phyloP scores from a whole-genome alignment of 208 protist species.

The Trypanosoma caninum region DNA sequence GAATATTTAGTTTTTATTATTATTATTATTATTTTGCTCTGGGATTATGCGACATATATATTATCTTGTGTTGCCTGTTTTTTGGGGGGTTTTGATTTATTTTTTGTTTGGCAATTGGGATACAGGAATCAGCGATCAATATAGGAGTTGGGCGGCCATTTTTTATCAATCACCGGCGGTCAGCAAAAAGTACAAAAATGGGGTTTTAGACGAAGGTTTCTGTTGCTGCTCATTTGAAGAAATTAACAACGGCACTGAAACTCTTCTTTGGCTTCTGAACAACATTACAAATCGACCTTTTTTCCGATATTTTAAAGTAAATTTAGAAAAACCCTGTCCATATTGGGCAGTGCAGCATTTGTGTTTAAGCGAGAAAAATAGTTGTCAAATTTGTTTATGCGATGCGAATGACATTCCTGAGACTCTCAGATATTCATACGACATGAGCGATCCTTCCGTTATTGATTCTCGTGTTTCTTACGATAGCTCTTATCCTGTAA shows the following conservation, averaged over 20 bases:
- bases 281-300: slow-evolving; percentile 62
- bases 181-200: background rate
- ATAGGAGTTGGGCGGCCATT: background rate
- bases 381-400: slow-evolving; percentile 80
- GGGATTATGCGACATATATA: background rate
- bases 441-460: slow-evolving; percentile 75
- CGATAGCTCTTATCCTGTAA: slow-evolving; percentile 20
- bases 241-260: slow-evolving; percentile 40
- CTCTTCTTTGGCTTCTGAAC: slow-evolving; percentile 58
- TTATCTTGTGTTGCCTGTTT: slow-evolving; percentile 11
- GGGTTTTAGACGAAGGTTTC: slow-evolving; percentile 39
- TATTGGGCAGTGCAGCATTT: slow-evolving; percentile 84
- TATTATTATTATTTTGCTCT: background rate
- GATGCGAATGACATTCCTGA: slow-evolving; percentile 69
- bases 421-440: slow-evolving; percentile 42
- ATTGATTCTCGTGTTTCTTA: slow-evolving; percentile 33
- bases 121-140: background rate
- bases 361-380: slow-evolving; percentile 73
- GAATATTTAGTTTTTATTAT: slow-evolving; percentile 1
- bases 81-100: slow-evolving; percentile 4
- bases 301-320: slow-evolving; percentile 90
- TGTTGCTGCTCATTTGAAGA: slow-evolving; percentile 57
- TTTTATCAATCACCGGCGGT: background rate
- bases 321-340: slow-evolving; percentile 73
- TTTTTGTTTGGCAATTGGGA: background rate